phyloP scores from a whole-genome alignment of 2,329 filamentous ascomycete species.

The Trichophyton equinum region DNA sequence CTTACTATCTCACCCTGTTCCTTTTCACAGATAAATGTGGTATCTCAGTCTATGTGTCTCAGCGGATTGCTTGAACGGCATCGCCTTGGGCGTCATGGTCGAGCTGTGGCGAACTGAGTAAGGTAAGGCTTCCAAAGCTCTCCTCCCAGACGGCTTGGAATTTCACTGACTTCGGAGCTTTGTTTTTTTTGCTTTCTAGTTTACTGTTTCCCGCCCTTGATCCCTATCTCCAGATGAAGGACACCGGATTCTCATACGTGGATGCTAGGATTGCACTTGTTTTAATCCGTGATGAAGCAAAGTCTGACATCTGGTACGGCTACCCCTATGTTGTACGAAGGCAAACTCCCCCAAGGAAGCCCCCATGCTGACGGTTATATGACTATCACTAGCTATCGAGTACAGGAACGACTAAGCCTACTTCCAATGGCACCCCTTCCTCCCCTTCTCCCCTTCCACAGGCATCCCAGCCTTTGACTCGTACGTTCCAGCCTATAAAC shows the following conservation, averaged over 20 bases:
- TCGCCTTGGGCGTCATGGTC: not conserved
- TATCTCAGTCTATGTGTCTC: not conserved
- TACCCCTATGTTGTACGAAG: not conserved
- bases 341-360: not conserved
- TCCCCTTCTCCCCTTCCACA: conserved; percentile 26
- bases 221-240: not conserved
- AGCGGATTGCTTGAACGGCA: not conserved
- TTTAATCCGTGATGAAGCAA: not conserved
- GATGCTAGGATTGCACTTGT: not conserved
- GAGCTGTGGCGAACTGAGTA: not conserved
- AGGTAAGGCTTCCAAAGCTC: not conserved
- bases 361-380: not conserved
- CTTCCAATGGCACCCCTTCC: conserved; percentile 32
- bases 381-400: not conserved
- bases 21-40: not conserved
- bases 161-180: not conserved
- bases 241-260: not conserved
- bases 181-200: not conserved
- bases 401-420: conserved; percentile 11
- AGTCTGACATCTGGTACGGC: not conserved
- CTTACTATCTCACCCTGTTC: not conserved
- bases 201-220: not conserved
- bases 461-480: conserved; percentile 51
- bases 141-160: not conserved
- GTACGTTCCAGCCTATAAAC: conserved; percentile 27